phyloP scores from a whole-genome alignment of 352 stramenopile genomes.

The Globisporangium alternatum region DNA sequence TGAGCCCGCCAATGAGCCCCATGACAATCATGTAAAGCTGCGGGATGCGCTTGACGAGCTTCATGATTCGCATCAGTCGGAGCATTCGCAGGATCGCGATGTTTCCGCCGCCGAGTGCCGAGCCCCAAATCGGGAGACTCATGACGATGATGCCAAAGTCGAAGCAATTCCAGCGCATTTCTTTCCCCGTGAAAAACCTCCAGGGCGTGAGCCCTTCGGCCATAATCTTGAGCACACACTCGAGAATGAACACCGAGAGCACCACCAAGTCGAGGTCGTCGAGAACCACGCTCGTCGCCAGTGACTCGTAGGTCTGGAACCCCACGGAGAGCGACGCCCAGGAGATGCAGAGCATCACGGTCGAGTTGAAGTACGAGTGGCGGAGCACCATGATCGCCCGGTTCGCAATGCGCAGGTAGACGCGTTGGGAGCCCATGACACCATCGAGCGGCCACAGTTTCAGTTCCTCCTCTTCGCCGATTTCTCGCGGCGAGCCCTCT shows the following conservation, averaged over 20 bases:
- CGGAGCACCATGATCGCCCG: constrained; percentile 37
- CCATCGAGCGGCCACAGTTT: constrained; percentile 34
- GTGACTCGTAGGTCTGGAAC: constrained; percentile 67
- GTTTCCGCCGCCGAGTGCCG: constrained; percentile 58
- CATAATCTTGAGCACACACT: constrained; percentile 74
- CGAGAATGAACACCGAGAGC: constrained; percentile 72
- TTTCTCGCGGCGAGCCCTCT: neutral
- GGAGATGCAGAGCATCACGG: constrained; percentile 74
- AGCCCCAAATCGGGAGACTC: constrained; percentile 68
- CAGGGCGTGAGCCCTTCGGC: constrained; percentile 71
- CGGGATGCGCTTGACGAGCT: constrained; percentile 86
- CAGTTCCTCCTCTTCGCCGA: constrained; percentile 24
- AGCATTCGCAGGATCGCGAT: constrained; percentile 85
- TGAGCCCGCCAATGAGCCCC: constrained; percentile 83
- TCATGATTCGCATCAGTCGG: constrained; percentile 87
- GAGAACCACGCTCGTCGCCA: constrained; percentile 39
- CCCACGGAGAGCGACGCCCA: constrained; percentile 81
- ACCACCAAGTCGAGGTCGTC: constrained; percentile 66
- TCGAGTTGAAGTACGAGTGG: constrained; percentile 59
- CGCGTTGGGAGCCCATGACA: constrained; percentile 26
- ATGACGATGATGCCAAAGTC: constrained; percentile 85
- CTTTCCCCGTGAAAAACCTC: constrained; percentile 67
- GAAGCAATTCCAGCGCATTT: constrained; percentile 84
- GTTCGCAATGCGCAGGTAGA: constrained; percentile 44
- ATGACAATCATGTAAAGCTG: constrained; percentile 92